Base-by-base conservation (phyloP, 768 basidiomycete genomes). In the Sistotremastrum suecicum region DNA sequence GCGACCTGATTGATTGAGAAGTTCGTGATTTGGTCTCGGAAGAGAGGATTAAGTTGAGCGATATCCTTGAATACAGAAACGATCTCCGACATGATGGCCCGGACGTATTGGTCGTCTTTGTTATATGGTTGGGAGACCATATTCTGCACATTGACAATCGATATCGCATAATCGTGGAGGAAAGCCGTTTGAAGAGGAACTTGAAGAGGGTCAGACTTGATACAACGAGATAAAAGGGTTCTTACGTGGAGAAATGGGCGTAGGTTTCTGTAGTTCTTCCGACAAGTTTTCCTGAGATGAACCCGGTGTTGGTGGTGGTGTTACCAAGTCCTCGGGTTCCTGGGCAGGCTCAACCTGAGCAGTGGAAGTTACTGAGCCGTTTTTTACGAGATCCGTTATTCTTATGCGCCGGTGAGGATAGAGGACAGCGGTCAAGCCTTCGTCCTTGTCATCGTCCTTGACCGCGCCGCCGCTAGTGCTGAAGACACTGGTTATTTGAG, bases 31-130 rank as follows among this genome's bases (percentile, higher is more conserved):
- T 97, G 92, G 67, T 97, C 94, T 38, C 92, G 84, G 80, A 98
- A 97, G 52, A 97, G 78, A 2, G 91, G 91, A 62, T 95, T 94
- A 38, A 97, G 74, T 60, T 92, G 88, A 0, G 92, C 92, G 49
- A 98, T 95, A 58, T 97, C 92, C 69, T 98, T 98, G 76, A 98
- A 97, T 36, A 92, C 89, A 39, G 85, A 83, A 52, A 98, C 84
- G 49, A 98, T 89, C 64, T 98, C 94, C 38, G 83, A 82, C 78
- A 90, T 92, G 64, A 95, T 86, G 3, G 94, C 94, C 30, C 90
- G 84, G 54, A 94, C 82, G 61, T 92, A 84, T 60, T 95, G 91
- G 63, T 91, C 82, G 60, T 91, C 87, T 60, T 92, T 88, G 67
- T 82, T 78, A 68, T 83, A 92, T 0, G 88, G 78, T 50, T 81